Percentiles rank a stretch among this genome's conserved stretches.
Conservation (phyloP, 148 eudicot species). For the Simmondsia chinensis region DNA sequence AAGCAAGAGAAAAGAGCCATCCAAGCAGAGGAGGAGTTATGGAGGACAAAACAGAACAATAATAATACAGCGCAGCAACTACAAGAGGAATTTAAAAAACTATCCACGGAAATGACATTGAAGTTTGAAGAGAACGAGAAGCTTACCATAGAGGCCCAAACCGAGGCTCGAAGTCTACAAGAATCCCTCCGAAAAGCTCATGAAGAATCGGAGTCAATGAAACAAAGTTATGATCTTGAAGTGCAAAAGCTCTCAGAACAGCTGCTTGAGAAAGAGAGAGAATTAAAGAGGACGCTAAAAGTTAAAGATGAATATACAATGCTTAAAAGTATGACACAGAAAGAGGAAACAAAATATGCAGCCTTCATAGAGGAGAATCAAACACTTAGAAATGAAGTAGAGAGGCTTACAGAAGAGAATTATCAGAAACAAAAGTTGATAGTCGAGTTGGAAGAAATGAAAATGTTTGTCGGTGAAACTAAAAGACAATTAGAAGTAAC, state of each 20-base stretch:
- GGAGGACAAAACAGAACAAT: constrained; percentile 36
- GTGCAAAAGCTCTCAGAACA: constrained; percentile 33
- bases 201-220: constrained; percentile 35
- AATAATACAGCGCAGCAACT: constrained; percentile 45
- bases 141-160: constrained; percentile 27
- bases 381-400: constrained; percentile 33
- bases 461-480: constrained; percentile 18
- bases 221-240: constrained; percentile 28
- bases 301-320: constrained; percentile 25
- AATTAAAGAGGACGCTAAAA: constrained; percentile 26
- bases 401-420: constrained; percentile 45
- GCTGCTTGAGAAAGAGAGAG: constrained; percentile 25
- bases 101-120: constrained; percentile 44
- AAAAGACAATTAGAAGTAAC: constrained; percentile 22
- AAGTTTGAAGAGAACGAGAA: constrained; percentile 69
- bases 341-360: constrained; percentile 21
- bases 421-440: constrained; percentile 28
- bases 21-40: constrained; percentile 63
- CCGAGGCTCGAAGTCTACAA: constrained; percentile 49
- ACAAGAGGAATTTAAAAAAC: constrained; percentile 58
- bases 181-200: constrained; percentile 45
- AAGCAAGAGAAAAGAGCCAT: constrained; percentile 64
- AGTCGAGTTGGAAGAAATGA: constrained; percentile 22
- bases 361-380: constrained; percentile 32
- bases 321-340: constrained; percentile 18